phyloP scores from a whole-genome alignment of 2,329 filamentous ascomycete species.

The Aureobasidium musti region DNA sequence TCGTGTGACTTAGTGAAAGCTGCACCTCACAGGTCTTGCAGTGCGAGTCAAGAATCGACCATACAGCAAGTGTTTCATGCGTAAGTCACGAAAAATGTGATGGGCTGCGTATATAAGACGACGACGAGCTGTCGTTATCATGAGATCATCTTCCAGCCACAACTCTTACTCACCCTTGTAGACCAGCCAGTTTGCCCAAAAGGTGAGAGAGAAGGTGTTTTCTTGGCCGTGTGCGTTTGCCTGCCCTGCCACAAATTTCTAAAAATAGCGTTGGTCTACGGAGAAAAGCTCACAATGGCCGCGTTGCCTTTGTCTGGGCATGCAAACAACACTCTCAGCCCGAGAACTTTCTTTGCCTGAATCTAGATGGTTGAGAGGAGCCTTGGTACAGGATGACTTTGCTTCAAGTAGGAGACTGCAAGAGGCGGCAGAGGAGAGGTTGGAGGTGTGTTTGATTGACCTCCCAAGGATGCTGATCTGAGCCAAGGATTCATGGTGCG shows the following conservation, averaged over 20 bases:
- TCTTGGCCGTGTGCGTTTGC: neutral
- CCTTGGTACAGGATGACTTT: neutral
- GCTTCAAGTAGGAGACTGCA: neutral
- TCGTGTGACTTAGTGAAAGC: neutral
- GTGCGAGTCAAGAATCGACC: constrained; percentile 1
- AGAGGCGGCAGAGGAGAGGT: neutral
- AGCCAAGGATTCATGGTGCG: constrained; percentile 21
- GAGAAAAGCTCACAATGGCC: constrained; percentile 6
- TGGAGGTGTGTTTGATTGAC: constrained; percentile 10
- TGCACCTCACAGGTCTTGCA: neutral
- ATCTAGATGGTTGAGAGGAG: neutral
- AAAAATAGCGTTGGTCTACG: neutral
- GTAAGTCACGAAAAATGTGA: neutral
- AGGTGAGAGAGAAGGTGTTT: neutral
- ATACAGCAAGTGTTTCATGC: neutral
- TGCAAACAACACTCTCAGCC: neutral
- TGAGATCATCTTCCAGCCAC: constrained; percentile 13
- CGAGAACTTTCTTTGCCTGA: neutral
- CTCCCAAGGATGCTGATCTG: neutral
- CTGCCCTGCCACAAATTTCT: constrained; percentile 8
- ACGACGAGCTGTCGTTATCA: constrained; percentile 4
- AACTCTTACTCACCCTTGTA: neutral
- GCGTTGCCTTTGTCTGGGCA: constrained; percentile 18
- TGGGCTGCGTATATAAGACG: neutral
- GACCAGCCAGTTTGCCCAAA: neutral